Evolutionary conservation across 2,329 filamentous ascomycete genomes (phyloP), one percentile per base, ranked within the genome.

Genomic region (Scedosporium minutisporum): DNA sequence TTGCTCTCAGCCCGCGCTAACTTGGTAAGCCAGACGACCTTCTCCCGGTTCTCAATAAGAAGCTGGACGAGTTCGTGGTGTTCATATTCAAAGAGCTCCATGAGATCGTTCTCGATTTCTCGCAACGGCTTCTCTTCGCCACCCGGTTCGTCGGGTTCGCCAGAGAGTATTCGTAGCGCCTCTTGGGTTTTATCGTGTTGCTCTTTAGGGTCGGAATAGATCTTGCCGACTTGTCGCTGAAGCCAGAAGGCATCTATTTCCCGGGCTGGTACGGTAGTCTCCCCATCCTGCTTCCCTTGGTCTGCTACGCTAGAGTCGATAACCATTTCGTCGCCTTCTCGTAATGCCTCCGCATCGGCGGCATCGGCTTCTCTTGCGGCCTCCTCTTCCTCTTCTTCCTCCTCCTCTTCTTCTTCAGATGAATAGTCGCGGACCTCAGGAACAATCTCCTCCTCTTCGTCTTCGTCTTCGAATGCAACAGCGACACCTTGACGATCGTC

Each of bases 181-280:
- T 91, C 84, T 67, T 88, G 85, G 5, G 95, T 95, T 78, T 97
- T 97, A 72, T 95, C 91, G 70, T 96, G 91, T 71, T 97, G 93
- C 58, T 87, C 89, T 73, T 97, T 93, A 4, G 93, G 90, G 75
- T 99, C 95, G 12, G 90, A 83, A 71, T 97, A 97, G 2, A 96
- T 80, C 48, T 84, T 81, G 63, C 93, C 93, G 61, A 99, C 92
- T 71, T 97, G 90, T 66, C 95, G 85, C 75, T 97, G 95, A 64
- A 99, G 76, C 95, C 95, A 99, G 76, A 93, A 99, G 9, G 93
- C 93, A 74, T 99, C 95, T 66, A 99, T 96, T 63, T 97, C 92
- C 66, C 93, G 87, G 58, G 91, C 91, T 18, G 90, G 81, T 63
- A 99, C 85, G 27, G 83, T 78, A 58, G 86, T 84, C 63, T 84